These are phyloP conservation scores for Colletotrichum destructivum DNA, from an alignment of 2,329 filamentous ascomycete species.

Conservation along the genomic window DNA sequence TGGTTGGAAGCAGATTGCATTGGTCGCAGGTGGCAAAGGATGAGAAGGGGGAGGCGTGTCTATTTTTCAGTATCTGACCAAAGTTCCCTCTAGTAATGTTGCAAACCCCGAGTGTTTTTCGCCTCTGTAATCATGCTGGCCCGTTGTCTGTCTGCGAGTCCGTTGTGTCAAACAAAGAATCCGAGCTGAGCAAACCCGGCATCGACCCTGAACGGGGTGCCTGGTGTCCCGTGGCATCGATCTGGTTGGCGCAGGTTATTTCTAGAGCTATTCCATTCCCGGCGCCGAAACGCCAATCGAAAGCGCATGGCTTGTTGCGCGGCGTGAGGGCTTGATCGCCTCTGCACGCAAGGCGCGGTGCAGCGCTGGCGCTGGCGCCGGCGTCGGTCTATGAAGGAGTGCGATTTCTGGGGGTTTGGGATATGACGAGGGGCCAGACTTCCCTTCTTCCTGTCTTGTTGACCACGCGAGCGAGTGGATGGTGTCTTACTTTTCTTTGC, in stretches of 20 bases:
- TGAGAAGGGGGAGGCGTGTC: slow-evolving; percentile 6
- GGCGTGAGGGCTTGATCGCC: not conserved
- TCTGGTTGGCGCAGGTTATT: slow-evolving; percentile 20
- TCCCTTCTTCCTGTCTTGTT: slow-evolving; percentile 1
- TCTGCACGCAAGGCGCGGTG: not conserved
- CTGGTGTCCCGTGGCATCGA: not conserved
- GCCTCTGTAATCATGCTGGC: slow-evolving; percentile 19
- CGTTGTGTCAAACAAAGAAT: slow-evolving; percentile 38
- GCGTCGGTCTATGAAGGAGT: not conserved
- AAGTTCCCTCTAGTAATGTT: slow-evolving; percentile 30
- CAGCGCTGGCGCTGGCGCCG: not conserved
- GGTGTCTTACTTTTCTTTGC: not conserved
- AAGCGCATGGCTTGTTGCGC: not conserved
- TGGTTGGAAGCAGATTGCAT: slow-evolving; percentile 16
- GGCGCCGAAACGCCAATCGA: slow-evolving; percentile 1
- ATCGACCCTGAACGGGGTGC: not conserved
- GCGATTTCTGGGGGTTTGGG: not conserved
- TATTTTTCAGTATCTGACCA: slow-evolving; percentile 24
- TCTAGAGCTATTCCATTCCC: slow-evolving; percentile 28
- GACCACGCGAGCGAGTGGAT: not conserved
- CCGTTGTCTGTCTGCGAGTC: slow-evolving; percentile 26
- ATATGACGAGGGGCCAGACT: not conserved
- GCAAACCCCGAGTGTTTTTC: slow-evolving; percentile 13
- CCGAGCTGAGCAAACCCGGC: slow-evolving; percentile 1
- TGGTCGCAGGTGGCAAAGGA: slow-evolving; percentile 10